Conservation (phyloP, 306 rosid genomes). For the Luffa aegyptiaca region DNA sequence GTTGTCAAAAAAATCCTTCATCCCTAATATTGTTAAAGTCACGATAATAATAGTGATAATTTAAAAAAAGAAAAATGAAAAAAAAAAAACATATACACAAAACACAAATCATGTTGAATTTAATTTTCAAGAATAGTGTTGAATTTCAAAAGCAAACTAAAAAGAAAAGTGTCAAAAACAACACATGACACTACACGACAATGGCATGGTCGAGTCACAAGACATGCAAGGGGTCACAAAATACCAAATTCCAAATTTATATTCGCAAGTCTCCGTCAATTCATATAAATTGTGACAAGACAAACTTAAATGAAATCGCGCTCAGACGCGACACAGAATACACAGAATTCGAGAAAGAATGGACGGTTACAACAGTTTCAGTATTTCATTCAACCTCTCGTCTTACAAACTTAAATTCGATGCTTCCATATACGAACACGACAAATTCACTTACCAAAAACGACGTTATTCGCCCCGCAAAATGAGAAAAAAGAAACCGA, state of each 20-base stretch:
- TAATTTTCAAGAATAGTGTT: no score
- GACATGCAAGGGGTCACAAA: background rate
- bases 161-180: no score
- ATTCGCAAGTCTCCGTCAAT: background rate
- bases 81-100: no score
- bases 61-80: no score
- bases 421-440: background rate
- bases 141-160: no score
- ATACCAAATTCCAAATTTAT: background rate
- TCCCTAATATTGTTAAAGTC: no score
- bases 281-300: background rate
- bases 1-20: no score
- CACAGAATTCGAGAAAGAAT: background rate
- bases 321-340: background rate
- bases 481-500: background rate
- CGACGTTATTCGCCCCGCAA: background rate
- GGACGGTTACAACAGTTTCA: background rate
- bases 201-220: background rate
- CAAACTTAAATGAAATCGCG: background rate
- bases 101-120: no score
- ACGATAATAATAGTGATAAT: no score
- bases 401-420: background rate
- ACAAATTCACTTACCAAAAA: background rate
- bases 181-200: background rate
- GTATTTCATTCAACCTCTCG: background rate